Percentiles rank a stretch among this genome's conserved stretches.
Evolutionary conservation across 805 yeast species (phyloP).

Genomic region (Starmerella roubikii): DNA sequence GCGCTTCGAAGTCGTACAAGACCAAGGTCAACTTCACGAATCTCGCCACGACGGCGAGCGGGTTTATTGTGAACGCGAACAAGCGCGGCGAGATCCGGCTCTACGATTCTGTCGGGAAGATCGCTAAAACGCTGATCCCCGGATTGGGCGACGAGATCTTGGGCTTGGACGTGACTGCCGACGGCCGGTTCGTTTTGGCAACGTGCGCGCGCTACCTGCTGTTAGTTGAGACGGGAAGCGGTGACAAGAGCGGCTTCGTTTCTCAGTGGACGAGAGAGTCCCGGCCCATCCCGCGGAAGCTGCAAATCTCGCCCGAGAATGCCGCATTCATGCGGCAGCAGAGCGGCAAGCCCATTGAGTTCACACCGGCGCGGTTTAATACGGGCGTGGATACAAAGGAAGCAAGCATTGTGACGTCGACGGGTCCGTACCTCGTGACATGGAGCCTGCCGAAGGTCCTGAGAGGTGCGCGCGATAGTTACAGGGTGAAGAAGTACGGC

Average conservation of each 20-base stretch:
- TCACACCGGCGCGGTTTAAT: conserved; percentile 68
- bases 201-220: conserved; percentile 63
- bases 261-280: conserved; percentile 49
- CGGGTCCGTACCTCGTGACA: conserved; percentile 69
- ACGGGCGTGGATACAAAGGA: conserved; percentile 51
- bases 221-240: conserved; percentile 52
- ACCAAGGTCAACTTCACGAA: conserved; percentile 42
- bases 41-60: conserved; percentile 57
- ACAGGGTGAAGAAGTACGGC: conserved; percentile 48
- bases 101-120: conserved; percentile 56
- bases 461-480: conserved; percentile 40
- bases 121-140: conserved; percentile 68
- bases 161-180: conserved; percentile 58
- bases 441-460: conserved; percentile 61
- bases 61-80: conserved; percentile 66
- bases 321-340: conserved; percentile 44
- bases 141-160: conserved; percentile 65
- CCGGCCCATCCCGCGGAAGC: conserved; percentile 55
- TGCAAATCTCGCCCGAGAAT: conserved; percentile 61
- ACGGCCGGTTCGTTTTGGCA: conserved; percentile 70
- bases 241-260: conserved; percentile 54
- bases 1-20: conserved; percentile 39
- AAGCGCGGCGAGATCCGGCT: conserved; percentile 62
- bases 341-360: conserved; percentile 37
- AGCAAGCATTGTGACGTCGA: conserved; percentile 58